Base-by-base conservation (phyloP, 1,139 yeast species). In the Tardiomyces depauwii region DNA sequence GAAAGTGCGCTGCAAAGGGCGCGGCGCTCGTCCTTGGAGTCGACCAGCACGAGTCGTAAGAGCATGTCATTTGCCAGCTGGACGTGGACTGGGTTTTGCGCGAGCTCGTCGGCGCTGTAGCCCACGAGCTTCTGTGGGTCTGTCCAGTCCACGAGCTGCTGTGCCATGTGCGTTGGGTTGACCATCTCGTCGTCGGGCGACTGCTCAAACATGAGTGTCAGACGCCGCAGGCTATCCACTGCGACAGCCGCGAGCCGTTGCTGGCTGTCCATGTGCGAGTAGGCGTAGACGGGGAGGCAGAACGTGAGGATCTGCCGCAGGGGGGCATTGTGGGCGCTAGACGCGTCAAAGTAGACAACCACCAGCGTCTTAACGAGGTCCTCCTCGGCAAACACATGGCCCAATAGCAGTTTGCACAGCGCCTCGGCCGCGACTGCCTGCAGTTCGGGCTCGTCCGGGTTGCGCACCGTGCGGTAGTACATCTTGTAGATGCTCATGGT, bases 351-450 rank as follows among this genome's bases (percentile, higher is more conserved):
- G 57, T 87, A 89, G 1, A 84, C 76, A 45, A 85, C 65, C 5
- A 89, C 67, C 48, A 88, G 68, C 0, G 85, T 77, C 60, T 82
- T 89, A 51, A 88, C 75, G 30, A 54, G 48, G 47, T 81, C 85
- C 45, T 78, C 78, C 56, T 82, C 88, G 18, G 70, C 73, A 50
- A 88, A 73, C 23, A 85, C 75, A 53, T 85, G 95, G 13, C 91
- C 86, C 45, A 91, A 70, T 55, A 82, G 78, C 45, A 91, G 67
- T 64, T 91, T 89, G 58, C 91, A 85, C 25, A 89, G 68, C 0
- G 96, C 95, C 58, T 86, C 95, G 0, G 93, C 96, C 6, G 91
- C 85, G 1, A 78, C 71, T 0, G 91, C 80, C 60, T 86, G 96
- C 23, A 87, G 72, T 40, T 75, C 77, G 0, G 84, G 83, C 56